phyloP scores from a whole-genome alignment of 257 asterid genomes.

The Lithospermum erythrorhizon region DNA sequence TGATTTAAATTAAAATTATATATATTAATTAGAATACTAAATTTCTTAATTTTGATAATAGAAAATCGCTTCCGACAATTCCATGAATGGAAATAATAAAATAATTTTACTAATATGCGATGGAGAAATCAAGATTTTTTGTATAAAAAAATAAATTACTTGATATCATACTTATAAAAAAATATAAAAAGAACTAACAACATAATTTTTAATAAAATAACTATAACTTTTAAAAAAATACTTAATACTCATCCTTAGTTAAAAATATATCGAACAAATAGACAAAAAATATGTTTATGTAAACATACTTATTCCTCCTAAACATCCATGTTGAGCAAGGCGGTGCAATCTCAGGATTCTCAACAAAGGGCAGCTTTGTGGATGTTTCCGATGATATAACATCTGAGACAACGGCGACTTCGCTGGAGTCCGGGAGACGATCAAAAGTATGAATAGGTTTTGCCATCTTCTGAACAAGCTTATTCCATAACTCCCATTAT shows the following conservation, averaged over 20 bases:
- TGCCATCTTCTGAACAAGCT: slow-evolving; percentile 51
- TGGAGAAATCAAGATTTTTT: no score
- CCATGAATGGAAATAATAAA: no score
- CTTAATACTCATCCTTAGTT: no score
- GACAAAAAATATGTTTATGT: slow-evolving; percentile 1
- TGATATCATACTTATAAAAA: no score
- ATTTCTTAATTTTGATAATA: no score
- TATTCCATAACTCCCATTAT: slow-evolving; percentile 28
- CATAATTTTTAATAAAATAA: no score
- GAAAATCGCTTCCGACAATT: no score
- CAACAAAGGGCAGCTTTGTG: slow-evolving; percentile 53
- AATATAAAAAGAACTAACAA: no score
- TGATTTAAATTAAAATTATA: no score
- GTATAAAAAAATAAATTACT: no score
- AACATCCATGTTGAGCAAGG: slow-evolving; percentile 89
- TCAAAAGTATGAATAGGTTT: slow-evolving; percentile 50
- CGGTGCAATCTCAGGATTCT: slow-evolving; percentile 30
- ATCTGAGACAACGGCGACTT: slow-evolving; percentile 34
- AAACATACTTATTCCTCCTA: slow-evolving; percentile 45
- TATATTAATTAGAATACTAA: no score
- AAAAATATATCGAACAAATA: not conserved
- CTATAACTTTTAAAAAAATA: slow-evolving; percentile 1
- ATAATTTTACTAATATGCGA: no score
- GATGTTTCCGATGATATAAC: slow-evolving; percentile 22
- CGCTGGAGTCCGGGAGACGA: slow-evolving; percentile 34